A percentile compares a stretch with the other conserved stretches of the same genome.
These are phyloP conservation scores for Rhododendron ferrugineum DNA, from an alignment of 148 eudicot species.

Conservation along the genomic window DNA sequence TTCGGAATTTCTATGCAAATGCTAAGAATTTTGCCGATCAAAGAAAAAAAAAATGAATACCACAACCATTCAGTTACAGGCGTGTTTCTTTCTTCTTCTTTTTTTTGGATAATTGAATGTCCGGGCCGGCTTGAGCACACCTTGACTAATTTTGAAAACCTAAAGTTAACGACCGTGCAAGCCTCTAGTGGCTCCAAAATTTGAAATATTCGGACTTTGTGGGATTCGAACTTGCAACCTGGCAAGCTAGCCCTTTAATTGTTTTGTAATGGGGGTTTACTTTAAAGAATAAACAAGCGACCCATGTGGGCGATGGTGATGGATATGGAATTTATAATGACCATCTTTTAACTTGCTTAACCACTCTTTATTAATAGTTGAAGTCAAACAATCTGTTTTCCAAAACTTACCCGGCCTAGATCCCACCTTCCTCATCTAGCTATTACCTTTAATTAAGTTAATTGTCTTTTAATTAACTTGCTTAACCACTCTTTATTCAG, in stretches of 20 bases:
- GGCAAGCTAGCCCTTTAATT: not conserved
- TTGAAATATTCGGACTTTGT: not conserved
- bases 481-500: no score
- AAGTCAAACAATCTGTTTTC: not conserved
- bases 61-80: not conserved
- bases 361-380: not conserved
- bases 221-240: no score
- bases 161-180: no score
- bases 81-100: not conserved
- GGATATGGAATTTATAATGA: not conserved
- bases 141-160: no score
- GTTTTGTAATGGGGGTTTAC: not conserved
- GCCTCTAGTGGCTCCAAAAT: not conserved
- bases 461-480: no score
- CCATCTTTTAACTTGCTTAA: not conserved
- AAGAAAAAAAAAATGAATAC: not conserved
- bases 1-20: not conserved
- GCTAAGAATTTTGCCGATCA: not conserved
- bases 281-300: not conserved
- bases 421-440: not conserved
- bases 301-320: conserved; percentile 17
- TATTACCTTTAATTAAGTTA: no score
- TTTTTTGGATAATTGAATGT: no score
- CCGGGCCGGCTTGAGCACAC: not conserved
- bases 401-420: not conserved